Conservation (phyloP, 176 grass and related monocot genomes). For the Tillandsia fasciculata region DNA sequence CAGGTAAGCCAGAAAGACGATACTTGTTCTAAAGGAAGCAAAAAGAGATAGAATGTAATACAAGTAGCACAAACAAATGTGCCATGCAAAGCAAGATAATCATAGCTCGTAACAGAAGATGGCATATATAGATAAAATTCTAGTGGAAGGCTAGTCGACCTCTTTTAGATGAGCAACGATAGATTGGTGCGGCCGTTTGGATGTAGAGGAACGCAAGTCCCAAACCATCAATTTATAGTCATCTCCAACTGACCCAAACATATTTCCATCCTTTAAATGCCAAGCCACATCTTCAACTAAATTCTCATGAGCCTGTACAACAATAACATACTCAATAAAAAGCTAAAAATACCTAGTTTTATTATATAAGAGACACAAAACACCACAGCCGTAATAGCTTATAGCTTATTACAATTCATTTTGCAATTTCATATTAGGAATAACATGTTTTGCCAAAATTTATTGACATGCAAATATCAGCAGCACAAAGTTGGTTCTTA, state of each 20-base stretch:
- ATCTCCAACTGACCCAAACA: conserved; percentile 97
- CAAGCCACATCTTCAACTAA: conserved; percentile 89
- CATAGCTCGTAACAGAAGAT: neutral
- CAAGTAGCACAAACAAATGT: neutral
- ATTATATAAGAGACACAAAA: no score
- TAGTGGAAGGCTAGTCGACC: conserved; percentile 35
- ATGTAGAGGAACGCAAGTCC: conserved; percentile 57
- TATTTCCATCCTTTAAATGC: conserved; percentile 68
- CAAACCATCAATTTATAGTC: conserved; percentile 91
- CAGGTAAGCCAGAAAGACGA: neutral
- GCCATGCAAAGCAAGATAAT: conserved; percentile 11
- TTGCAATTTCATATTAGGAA: no score
- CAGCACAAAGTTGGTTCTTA: no score
- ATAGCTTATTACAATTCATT: no score
- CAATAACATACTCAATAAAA: conserved; percentile 3
- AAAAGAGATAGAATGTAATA: neutral
- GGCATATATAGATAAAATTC: neutral
- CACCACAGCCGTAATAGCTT: no score
- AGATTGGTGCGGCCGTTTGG: conserved; percentile 49
- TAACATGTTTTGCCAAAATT: no score
- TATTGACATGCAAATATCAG: no score
- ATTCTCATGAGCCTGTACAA: conserved; percentile 65
- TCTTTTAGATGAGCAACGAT: conserved; percentile 67
- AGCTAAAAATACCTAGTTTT: no score
- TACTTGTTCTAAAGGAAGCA: neutral